Conservation (phyloP, 768 basidiomycete species). For the Sarcodon sp. region DNA sequence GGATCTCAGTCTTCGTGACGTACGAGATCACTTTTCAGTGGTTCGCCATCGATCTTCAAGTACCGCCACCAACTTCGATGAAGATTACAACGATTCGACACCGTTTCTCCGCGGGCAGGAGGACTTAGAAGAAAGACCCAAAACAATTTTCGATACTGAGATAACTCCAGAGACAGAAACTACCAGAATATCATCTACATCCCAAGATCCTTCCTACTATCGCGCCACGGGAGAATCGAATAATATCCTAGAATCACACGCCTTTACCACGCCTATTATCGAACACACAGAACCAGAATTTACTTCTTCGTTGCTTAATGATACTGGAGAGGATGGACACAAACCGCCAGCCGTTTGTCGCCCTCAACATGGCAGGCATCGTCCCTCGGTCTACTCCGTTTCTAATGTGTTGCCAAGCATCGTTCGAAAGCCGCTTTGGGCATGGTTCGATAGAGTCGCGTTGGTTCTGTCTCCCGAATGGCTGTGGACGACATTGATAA, state of each 20-base stretch:
- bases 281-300: neutral
- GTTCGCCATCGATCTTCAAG: neutral
- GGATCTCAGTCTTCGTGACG: constrained; percentile 57
- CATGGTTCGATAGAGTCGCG: constrained; percentile 55
- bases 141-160: neutral
- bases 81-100: too few species aligned
- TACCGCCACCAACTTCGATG: too few species aligned
- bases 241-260: constrained; percentile 12
- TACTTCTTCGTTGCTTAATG: neutral
- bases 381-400: constrained; percentile 6
- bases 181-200: neutral
- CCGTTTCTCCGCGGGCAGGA: neutral
- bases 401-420: constrained; percentile 34
- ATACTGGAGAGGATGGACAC: neutral
- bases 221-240: constrained; percentile 14
- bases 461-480: constrained; percentile 69
- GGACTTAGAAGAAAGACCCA: neutral
- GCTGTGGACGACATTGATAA: constrained; percentile 61
- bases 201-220: constrained; percentile 9
- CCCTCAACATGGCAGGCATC: constrained; percentile 23
- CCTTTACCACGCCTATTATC: constrained; percentile 13
- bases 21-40: constrained; percentile 28
- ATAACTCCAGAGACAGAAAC: neutral
- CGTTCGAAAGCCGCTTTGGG: constrained; percentile 45
- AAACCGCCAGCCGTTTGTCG: constrained; percentile 3